Evolutionary conservation across 768 basidiomycete species (phyloP).

Genomic region (Macrolepiota fuliginosa): DNA sequence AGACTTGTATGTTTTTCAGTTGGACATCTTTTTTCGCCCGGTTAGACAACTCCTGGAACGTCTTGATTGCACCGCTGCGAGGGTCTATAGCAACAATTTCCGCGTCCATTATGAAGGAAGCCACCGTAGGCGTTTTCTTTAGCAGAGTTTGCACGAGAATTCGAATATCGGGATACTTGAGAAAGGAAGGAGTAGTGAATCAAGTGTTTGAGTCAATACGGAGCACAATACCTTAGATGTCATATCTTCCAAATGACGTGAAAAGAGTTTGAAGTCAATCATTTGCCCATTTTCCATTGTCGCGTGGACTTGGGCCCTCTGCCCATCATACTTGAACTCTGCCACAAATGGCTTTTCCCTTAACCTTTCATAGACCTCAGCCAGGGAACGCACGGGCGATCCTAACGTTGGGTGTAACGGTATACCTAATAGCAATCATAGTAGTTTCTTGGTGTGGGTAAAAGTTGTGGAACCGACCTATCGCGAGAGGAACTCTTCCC

Average conservation of each 20-base stretch:
- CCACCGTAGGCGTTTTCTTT: constrained; percentile 33
- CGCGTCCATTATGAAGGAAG: constrained; percentile 79
- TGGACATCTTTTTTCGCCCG: constrained; percentile 82
- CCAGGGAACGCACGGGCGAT: constrained; percentile 79
- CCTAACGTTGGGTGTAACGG: constrained; percentile 87
- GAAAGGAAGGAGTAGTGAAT: not conserved
- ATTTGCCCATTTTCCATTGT: constrained; percentile 26
- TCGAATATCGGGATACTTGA: constrained; percentile 81
- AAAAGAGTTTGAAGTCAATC: constrained; percentile 65
- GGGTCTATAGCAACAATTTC: constrained; percentile 85
- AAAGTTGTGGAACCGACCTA: constrained; percentile 49
- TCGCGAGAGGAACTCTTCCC: constrained; percentile 58
- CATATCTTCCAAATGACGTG: constrained; percentile 91
- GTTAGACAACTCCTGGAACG: constrained; percentile 87
- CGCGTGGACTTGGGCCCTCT: constrained; percentile 80
- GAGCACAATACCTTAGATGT: constrained; percentile 63
- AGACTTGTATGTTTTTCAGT: constrained; percentile 68
- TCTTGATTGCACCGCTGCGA: constrained; percentile 55
- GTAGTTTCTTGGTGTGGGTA: not conserved
- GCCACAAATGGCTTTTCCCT: constrained; percentile 69
- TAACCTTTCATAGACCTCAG: constrained; percentile 77
- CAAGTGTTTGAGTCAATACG: not conserved
- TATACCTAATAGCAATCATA: constrained; percentile 45
- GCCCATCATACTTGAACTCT: constrained; percentile 92
- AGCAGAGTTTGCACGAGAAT: constrained; percentile 55